Conservation (phyloP, 2,329 filamentous ascomycete genomes). For the Epichloe scottii region DNA sequence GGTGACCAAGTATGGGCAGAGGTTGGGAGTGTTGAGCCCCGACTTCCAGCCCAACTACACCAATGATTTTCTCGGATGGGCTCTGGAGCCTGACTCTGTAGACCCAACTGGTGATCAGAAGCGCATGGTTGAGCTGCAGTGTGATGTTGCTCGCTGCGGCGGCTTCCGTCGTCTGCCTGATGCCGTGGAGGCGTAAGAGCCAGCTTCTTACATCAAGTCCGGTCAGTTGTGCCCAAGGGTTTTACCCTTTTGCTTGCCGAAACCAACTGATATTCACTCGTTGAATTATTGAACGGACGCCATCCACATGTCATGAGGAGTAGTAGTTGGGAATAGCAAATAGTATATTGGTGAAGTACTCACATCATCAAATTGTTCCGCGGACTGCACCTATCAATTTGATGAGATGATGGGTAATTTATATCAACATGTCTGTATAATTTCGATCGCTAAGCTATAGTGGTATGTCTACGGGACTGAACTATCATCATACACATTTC, state of each 20-base stretch:
- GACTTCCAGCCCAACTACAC: slow-evolving; percentile 62
- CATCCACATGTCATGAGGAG: background rate
- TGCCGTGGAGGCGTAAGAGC: slow-evolving; percentile 4
- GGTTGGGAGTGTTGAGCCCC: slow-evolving; percentile 52
- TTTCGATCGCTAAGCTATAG: background rate
- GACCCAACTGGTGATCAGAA: slow-evolving; percentile 65
- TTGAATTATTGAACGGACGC: background rate
- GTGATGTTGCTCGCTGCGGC: slow-evolving; percentile 49
- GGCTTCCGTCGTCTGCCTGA: slow-evolving; percentile 44
- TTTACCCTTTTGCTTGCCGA: background rate
- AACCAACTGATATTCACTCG: background rate
- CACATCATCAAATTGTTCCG: no score
- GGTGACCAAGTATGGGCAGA: slow-evolving; percentile 65
- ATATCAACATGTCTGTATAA: background rate
- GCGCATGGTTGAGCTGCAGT: slow-evolving; percentile 57
- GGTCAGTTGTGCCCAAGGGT: no score
- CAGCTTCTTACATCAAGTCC: no score
- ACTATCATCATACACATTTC: background rate
- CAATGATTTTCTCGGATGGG: slow-evolving; percentile 57
- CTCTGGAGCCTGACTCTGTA: slow-evolving; percentile 47
- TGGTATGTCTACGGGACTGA: background rate
- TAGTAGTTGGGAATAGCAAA: background rate
- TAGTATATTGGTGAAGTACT: background rate
- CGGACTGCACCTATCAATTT: no score
- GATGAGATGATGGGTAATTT: no score